These are phyloP conservation scores for Iris pallida DNA, from an alignment of 116 monocot genomes.

Conservation along the genomic window DNA sequence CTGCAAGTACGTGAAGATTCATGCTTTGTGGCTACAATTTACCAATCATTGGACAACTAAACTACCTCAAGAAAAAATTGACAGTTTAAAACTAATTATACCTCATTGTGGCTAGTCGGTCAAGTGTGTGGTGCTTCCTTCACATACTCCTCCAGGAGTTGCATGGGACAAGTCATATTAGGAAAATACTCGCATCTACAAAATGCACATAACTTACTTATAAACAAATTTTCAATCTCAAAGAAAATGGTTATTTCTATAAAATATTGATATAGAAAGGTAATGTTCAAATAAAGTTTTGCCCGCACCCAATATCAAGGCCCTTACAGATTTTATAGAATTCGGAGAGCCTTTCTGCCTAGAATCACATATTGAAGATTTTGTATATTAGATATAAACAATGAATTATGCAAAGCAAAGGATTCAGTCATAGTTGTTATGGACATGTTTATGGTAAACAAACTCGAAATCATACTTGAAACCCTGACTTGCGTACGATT, in stretches of 20 bases:
- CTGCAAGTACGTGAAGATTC: no score
- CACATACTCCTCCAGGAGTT: slow-evolving; percentile 85
- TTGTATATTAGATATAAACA: not conserved
- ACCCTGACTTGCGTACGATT: slow-evolving; percentile 50
- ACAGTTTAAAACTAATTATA: no score
- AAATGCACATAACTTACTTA: not conserved
- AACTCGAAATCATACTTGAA: slow-evolving; percentile 38
- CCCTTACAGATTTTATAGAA: slow-evolving; percentile 68
- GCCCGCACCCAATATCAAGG: slow-evolving; percentile 30
- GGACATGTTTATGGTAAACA: not conserved
- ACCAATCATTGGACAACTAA: no score
- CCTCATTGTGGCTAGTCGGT: slow-evolving; percentile 4
- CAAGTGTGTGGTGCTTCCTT: slow-evolving; percentile 32
- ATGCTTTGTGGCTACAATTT: no score
- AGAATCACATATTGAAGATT: slow-evolving; percentile 3
- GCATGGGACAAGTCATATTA: slow-evolving; percentile 16
- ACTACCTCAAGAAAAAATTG: no score
- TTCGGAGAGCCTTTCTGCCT: slow-evolving; percentile 57
- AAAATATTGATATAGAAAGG: slow-evolving; percentile 8
- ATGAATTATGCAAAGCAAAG: not conserved
- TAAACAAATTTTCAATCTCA: not conserved
- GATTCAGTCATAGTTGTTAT: not conserved
- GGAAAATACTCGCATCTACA: not conserved
- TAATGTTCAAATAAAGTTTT: slow-evolving; percentile 39
- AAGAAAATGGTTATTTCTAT: not conserved